A percentile compares a stretch with the other conserved stretches of the same genome.
Evolutionary conservation across 106 monocot genomes (phyloP).

Genomic region (Ottelia alismoides): DNA sequence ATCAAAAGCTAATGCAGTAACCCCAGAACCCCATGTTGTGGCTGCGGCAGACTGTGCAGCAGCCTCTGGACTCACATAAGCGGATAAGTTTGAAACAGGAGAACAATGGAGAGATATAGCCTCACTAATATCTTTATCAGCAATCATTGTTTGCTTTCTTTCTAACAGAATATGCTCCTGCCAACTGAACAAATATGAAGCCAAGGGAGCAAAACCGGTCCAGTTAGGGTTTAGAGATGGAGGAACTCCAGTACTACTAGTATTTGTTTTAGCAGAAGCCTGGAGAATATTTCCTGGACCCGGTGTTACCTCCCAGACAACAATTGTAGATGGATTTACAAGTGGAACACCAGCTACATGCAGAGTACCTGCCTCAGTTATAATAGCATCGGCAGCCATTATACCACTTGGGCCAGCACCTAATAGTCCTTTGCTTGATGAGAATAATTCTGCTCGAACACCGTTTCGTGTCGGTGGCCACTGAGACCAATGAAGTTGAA

Average conservation of each 20-base stretch:
- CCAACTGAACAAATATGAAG: constrained; percentile 74
- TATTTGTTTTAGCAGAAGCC: constrained; percentile 53
- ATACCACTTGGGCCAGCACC: constrained; percentile 99
- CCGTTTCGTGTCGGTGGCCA: constrained; percentile 64
- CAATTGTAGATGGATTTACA: constrained; percentile 97
- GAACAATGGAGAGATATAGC: constrained; percentile 76
- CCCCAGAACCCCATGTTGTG: constrained; percentile 98
- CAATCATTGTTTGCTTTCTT: constrained; percentile 48
- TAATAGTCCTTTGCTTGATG: constrained; percentile 91
- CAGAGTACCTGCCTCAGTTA: constrained; percentile 83
- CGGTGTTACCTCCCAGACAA: constrained; percentile 98
- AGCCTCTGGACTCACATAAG: constrained; percentile 95
- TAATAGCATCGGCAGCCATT: constrained; percentile 99
- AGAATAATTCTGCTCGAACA: constrained; percentile 56
- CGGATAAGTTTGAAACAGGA: constrained; percentile 98
- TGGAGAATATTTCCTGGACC: constrained; percentile 90
- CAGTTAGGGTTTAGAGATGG: constrained; percentile 75
- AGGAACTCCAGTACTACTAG: constrained; percentile 36
- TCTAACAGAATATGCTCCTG: constrained; percentile 72
- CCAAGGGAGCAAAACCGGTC: constrained; percentile 75
- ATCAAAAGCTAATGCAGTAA: constrained; percentile 98
- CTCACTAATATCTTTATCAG: constrained; percentile 51
- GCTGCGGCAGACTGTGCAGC: constrained; percentile 95
- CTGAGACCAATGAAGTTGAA: constrained; percentile 96
- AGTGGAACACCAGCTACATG: constrained; percentile 98